Evolutionary conservation across 176 grass and related monocot genomes (phyloP).

Genomic region (Avena insularis): DNA sequence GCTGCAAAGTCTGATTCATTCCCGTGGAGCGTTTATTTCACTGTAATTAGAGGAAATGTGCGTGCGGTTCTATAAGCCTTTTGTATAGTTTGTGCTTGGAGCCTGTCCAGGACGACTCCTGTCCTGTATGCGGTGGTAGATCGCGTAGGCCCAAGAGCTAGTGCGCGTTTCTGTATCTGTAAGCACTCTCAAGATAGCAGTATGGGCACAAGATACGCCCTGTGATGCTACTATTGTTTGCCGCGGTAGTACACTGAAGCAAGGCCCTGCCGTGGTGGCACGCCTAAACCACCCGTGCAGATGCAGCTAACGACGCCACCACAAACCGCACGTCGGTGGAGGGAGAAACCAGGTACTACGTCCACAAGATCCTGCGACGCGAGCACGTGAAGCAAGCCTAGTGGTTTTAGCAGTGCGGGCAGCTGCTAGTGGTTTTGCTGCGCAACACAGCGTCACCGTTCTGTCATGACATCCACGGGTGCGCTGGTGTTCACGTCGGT

Average conservation of each 20-base stretch:
- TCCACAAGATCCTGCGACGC: constrained; percentile 16
- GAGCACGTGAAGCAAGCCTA: constrained; percentile 4
- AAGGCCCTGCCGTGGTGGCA: not conserved
- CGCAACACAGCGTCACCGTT: constrained; percentile 42
- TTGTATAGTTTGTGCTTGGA: not conserved
- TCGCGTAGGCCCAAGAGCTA: not conserved
- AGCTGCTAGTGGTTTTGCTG: constrained; percentile 28
- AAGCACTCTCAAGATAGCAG: not conserved
- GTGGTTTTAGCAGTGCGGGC: not conserved
- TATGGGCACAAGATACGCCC: not conserved
- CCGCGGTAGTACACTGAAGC: not conserved
- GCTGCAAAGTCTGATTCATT: not conserved
- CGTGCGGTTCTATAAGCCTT: not conserved
- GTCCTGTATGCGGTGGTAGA: not conserved
- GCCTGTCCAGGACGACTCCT: too few relatives aligned
- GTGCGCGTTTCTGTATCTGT: not conserved
- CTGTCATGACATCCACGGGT: constrained; percentile 18
- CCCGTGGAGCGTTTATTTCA: not conserved
- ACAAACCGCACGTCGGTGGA: not conserved
- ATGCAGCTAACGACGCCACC: too few relatives aligned
- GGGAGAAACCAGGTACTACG: not conserved
- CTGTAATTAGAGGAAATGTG: not conserved
- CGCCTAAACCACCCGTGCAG: not conserved
- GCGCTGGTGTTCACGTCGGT: not conserved
- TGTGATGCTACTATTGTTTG: not conserved